phyloP scores from a whole-genome alignment of 768 basidiomycete species.

The Boletus sp. region DNA sequence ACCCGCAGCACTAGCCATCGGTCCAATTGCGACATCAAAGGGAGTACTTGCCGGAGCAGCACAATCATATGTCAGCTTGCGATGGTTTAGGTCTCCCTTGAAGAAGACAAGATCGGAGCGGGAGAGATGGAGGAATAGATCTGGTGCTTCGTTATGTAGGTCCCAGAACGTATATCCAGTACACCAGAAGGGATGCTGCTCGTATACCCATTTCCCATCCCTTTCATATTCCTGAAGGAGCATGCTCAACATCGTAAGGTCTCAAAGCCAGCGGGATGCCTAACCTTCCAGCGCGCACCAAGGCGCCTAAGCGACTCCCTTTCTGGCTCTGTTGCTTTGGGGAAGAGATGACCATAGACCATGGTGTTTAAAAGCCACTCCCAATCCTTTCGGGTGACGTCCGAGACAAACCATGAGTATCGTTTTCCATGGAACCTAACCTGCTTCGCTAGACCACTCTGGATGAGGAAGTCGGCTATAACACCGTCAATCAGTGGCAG shows the following conservation, averaged over 20 bases:
- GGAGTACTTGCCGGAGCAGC: slow-evolving; percentile 84
- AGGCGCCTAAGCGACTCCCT: slow-evolving; percentile 77
- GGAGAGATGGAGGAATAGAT: slow-evolving; percentile 89
- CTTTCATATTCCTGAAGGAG: slow-evolving; percentile 75
- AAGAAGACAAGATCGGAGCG: slow-evolving; percentile 89
- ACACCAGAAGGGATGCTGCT: slow-evolving; percentile 94
- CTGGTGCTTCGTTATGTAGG: slow-evolving; percentile 77
- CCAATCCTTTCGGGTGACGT: slow-evolving; percentile 93
- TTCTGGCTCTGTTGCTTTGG: slow-evolving; percentile 75
- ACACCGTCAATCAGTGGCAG: slow-evolving; percentile 9
- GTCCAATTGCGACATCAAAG: slow-evolving; percentile 88
- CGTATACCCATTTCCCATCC: slow-evolving; percentile 92
- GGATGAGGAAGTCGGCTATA: slow-evolving; percentile 88
- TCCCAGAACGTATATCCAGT: slow-evolving; percentile 97
- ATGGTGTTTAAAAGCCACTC: slow-evolving; percentile 86
- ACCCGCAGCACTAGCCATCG: slow-evolving; percentile 85
- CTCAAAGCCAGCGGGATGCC: background rate
- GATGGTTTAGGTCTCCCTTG: slow-evolving; percentile 94
- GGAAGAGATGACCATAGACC: slow-evolving; percentile 92
- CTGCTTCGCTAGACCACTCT: slow-evolving; percentile 80
- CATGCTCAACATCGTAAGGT: slow-evolving; percentile 2
- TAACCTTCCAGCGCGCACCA: slow-evolving; percentile 87
- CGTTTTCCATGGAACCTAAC: slow-evolving; percentile 96
- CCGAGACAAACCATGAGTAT: slow-evolving; percentile 93
- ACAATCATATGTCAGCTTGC: slow-evolving; percentile 86